A percentile compares a stretch with the other conserved stretches of the same genome.
Evolutionary conservation across 306 rosid genomes (phyloP).

Genomic region (Pachyrhizus erosus): DNA sequence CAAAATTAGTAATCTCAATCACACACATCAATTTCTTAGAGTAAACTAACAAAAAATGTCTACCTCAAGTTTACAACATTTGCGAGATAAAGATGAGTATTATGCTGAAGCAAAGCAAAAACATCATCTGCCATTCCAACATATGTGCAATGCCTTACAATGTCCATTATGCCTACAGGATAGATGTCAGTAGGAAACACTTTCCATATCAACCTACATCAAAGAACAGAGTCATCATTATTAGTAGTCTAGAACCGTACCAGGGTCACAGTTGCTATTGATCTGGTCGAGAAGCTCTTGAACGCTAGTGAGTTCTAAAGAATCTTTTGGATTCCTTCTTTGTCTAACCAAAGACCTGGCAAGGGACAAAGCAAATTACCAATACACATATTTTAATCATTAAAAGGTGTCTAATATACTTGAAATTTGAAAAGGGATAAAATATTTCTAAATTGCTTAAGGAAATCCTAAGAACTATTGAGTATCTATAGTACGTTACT

Average conservation of each 20-base stretch:
- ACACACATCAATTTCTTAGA: too few relatives aligned
- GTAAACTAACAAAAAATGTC: constrained; percentile 40
- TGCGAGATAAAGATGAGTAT: constrained; percentile 90
- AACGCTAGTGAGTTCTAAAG: constrained; percentile 73
- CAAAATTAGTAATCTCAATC: neutral
- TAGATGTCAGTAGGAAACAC: constrained; percentile 31
- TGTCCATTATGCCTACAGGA: constrained; percentile 76
- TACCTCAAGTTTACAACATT: constrained; percentile 90
- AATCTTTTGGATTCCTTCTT: constrained; percentile 87
- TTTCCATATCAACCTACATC: constrained; percentile 32
- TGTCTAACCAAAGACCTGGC: constrained; percentile 81
- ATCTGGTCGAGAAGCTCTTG: constrained; percentile 82
- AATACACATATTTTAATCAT: constrained; percentile 2
- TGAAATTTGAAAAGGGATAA: neutral
- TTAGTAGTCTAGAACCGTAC: constrained; percentile 49
- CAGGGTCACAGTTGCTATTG: constrained; percentile 68
- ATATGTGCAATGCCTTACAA: constrained; percentile 81
- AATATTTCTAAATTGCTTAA: neutral
- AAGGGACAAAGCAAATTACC: constrained; percentile 38
- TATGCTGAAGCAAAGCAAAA: constrained; percentile 90
- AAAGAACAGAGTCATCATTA: constrained; percentile 26
- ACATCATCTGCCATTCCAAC: constrained; percentile 96
- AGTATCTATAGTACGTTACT: neutral
- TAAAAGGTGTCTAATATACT: neutral
- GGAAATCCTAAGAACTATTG: neutral